These are phyloP conservation scores for Stereocaulon alpinum DNA, from an alignment of 495 filamentous ascomycete genomes.

Conservation along the genomic window DNA sequence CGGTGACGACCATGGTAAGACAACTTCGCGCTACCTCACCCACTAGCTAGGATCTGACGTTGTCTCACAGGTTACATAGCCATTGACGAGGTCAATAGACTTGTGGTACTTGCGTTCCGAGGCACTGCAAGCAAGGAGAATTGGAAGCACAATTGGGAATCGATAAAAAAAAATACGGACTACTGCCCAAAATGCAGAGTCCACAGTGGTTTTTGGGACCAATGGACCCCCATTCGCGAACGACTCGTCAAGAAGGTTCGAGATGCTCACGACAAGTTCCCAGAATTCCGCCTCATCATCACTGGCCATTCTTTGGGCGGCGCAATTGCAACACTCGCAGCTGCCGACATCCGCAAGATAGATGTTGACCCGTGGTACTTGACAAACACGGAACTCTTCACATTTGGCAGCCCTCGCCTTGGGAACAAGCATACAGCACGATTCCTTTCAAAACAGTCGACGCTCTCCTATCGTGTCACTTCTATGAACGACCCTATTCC, in stretches of 20 bases:
- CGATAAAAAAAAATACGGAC: slow-evolving; percentile 25
- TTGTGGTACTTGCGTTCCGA: slow-evolving; percentile 59
- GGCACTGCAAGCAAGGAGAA: slow-evolving; percentile 52
- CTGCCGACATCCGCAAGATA: slow-evolving; percentile 43
- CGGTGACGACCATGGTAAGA: slow-evolving; percentile 37
- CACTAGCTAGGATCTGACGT: neutral
- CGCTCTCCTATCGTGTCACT: slow-evolving; percentile 46
- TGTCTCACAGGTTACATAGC: slow-evolving; percentile 49
- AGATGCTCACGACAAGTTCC: slow-evolving; percentile 27
- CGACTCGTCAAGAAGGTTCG: slow-evolving; percentile 31
- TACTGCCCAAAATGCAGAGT: slow-evolving; percentile 41
- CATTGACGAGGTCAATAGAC: slow-evolving; percentile 46
- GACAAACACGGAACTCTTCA: slow-evolving; percentile 32
- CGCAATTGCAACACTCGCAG: slow-evolving; percentile 50
- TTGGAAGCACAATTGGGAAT: slow-evolving; percentile 53
- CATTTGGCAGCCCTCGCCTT: slow-evolving; percentile 56
- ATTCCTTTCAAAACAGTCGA: slow-evolving; percentile 35
- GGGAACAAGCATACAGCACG: slow-evolving; percentile 46
- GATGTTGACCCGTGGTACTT: slow-evolving; percentile 23
- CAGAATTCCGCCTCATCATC: slow-evolving; percentile 42
- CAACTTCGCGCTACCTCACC: too few relatives aligned
- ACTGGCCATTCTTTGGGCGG: slow-evolving; percentile 63
- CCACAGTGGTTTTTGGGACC: slow-evolving; percentile 44
- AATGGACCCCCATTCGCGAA: slow-evolving; percentile 36
- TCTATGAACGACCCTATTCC: slow-evolving; percentile 56